Evolutionary conservation across 1,284 basidiomycete species (phyloP), one percentile per base, ranked within the genome.

Genomic region (Irpex rosettiformis): DNA sequence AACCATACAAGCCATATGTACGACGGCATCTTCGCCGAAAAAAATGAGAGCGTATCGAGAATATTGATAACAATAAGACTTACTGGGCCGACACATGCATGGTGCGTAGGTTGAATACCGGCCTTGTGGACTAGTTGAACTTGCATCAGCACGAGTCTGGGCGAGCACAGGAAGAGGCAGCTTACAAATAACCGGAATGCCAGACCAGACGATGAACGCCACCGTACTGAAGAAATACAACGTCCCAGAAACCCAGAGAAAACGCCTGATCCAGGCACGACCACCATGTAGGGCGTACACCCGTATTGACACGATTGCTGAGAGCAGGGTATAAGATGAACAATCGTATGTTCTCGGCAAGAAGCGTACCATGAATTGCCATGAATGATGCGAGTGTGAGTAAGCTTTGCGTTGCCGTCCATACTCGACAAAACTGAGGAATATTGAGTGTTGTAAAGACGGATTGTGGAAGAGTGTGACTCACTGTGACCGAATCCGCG

Each of bases 1-100:
- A 72, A 63, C 70, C 70, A 72, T 40, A 66, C 63, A 13, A 64
- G 49, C 70, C 70, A 72, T 16, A 72, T 63, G 52, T 65, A 70
- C 22, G 60, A 57, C 11, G 70, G 70, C 27, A 66, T 69, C 70
- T 71, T 55, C 33, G 16, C 10, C 33, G 7, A 21, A 37, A 5
- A 4, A 16, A 13, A 16, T 8, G 29, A 27, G 2, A 27, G 52
- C 30, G 53, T 16, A n/a, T 2, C 40, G 37, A 49, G 7, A 7
- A 11, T 22, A 30, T 18, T 30, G 4, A 16, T 13, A 16, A 8
- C 24, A 27, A 22, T 11, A 49, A 8, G 5, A 65, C 67, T 52
- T 43, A 70, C 69, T 21, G 58, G 63, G 10, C 65, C 64, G 16
- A 72, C 69, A 48, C 70, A 72, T 43, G 66, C 61, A 40, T 70